These are phyloP conservation scores for Flaveria bidentis DNA, from an alignment of 129 eudicot species.

Conservation along the genomic window DNA sequence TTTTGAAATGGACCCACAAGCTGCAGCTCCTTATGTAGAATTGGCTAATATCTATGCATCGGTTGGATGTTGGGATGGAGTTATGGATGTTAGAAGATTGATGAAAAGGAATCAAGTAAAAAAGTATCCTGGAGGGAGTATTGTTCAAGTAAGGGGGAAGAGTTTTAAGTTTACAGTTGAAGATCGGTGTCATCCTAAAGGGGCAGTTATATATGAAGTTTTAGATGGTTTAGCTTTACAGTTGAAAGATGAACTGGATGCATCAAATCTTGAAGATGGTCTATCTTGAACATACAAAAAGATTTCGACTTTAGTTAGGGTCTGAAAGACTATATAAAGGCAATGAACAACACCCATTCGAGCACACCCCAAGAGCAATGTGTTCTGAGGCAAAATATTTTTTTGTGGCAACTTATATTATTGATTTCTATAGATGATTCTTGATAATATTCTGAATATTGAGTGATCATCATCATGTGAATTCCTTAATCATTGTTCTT, in stretches of 20 bases:
- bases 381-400: slow-evolving; percentile 63
- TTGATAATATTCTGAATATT: not conserved
- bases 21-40: slow-evolving; percentile 78
- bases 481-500: slow-evolving; percentile 2
- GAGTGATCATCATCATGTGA: not conserved
- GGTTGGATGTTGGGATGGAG: slow-evolving; percentile 66
- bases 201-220: slow-evolving; percentile 45
- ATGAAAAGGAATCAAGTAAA: slow-evolving; percentile 65
- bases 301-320: not conserved
- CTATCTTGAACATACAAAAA: not conserved
- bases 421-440: not conserved
- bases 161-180: slow-evolving; percentile 63
- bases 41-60: slow-evolving; percentile 81
- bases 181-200: slow-evolving; percentile 54
- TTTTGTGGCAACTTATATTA: slow-evolving; percentile 26
- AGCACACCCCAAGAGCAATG: slow-evolving; percentile 61
- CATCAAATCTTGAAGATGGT: slow-evolving; percentile 14
- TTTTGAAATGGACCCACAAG: slow-evolving; percentile 56
- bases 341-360: slow-evolving; percentile 39
- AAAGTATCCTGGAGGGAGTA: slow-evolving; percentile 69
- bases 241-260: slow-evolving; percentile 46
- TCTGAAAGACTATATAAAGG: not conserved
- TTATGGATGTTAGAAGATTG: slow-evolving; percentile 49
- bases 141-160: slow-evolving; percentile 56
- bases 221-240: slow-evolving; percentile 52